A percentile compares a stretch with the other conserved stretches of the same genome.
Evolutionary conservation across 805 yeast genomes (phyloP).

Genomic region (Trichomonascus vanleenenianus): DNA sequence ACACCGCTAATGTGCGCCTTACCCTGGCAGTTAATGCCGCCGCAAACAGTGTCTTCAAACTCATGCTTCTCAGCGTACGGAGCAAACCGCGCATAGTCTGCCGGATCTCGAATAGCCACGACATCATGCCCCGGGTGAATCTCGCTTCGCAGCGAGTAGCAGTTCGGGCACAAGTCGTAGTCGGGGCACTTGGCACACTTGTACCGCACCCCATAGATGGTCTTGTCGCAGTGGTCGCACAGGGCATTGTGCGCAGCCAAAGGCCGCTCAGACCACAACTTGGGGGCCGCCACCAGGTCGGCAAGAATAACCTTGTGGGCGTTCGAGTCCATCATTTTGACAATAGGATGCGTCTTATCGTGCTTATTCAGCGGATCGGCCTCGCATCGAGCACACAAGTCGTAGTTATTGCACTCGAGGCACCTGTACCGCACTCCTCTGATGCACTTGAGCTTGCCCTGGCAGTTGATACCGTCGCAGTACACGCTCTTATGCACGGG

Average conservation of each 20-base stretch:
- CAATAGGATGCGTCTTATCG: constrained; percentile 17
- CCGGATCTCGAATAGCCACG: constrained; percentile 10
- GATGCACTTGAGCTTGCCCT: constrained; percentile 14
- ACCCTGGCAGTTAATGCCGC: constrained; percentile 24
- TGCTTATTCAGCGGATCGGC: constrained; percentile 14
- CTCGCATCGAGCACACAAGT: constrained; percentile 31
- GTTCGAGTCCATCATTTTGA: constrained; percentile 32
- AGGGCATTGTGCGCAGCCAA: constrained; percentile 12
- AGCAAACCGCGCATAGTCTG: constrained; percentile 8
- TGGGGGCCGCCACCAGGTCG: neutral
- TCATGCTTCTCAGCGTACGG: too few species aligned
- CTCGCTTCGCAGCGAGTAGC: constrained; percentile 20
- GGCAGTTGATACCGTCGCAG: constrained; percentile 27
- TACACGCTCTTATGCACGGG: constrained; percentile 9
- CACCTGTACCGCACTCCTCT: constrained; percentile 42
- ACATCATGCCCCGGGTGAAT: constrained; percentile 19
- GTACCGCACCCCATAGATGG: constrained; percentile 36
- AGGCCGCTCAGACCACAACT: neutral
- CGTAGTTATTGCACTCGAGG: constrained; percentile 36
- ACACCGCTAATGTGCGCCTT: constrained; percentile 26
- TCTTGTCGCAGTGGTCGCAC: constrained; percentile 21
- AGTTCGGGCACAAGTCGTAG: constrained; percentile 40
- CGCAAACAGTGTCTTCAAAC: constrained; percentile 15
- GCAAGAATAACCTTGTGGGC: neutral
- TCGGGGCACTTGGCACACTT: constrained; percentile 42